Evolutionary conservation across 768 basidiomycete genomes (phyloP), one percentile per base, ranked within the genome.

Genomic region (Mycena polygramma): DNA sequence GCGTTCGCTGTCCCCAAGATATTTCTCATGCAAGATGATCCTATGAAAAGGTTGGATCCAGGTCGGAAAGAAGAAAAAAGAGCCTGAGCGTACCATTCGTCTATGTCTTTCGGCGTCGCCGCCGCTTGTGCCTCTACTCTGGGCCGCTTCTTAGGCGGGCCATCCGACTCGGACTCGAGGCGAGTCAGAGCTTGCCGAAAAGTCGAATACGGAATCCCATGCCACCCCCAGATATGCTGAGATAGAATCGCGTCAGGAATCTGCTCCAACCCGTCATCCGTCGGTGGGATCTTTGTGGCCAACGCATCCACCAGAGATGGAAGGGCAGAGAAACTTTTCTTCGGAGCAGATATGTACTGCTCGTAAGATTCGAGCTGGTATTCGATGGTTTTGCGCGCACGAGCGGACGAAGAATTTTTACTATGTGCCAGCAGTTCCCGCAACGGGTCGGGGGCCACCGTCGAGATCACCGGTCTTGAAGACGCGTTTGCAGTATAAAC

Each of bases 11-110:
- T 61, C 59, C 4, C 24, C 59, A 17, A 61, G 46, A 43, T 51
- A 61, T 61, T 61, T 61, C n/a, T 61, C 59, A 17, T 61, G 59
- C 17, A 26, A 11, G 8, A 61, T 20, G 20, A 61, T 61, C 59
- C 59, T 61, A 37, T 19, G n/a, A 2, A 5, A 8, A 41, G 14
- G 39, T 58, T 1, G 9, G 10, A 24, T n/a, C 24, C 24, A 35
- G 48, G 30, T 30, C 13, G 26, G 19, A 48, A n/a, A 35, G 45
- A 35, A n/a, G 3, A n/a, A 59, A 19, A 11, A 19, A 20, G 19
- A 5, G 6, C 30, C 30, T 30, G 6, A 30, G 22, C 57, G 14
- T n/a, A 61, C 59, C 59, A 61, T 51, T 61, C 59, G 19, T 61
- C 59, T 8, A 61, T 37, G n/a, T 49, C 59, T 61, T 49, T 61